Evolutionary conservation across 495 filamentous ascomycete species (phyloP).

Genomic region (Penicillium ucsense): DNA sequence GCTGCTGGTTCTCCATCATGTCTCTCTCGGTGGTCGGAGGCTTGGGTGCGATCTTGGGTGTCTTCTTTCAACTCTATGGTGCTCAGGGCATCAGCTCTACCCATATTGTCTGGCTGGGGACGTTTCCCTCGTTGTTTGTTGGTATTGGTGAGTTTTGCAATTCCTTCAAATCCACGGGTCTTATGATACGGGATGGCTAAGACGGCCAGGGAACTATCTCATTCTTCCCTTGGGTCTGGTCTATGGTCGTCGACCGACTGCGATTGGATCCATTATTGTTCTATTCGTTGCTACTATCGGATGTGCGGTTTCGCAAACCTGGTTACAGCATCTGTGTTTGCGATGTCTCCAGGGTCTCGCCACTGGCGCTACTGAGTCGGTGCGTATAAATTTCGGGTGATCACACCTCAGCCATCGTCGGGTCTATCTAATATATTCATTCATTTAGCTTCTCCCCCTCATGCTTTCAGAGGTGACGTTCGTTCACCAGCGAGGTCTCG

Average conservation of each 20-base stretch:
- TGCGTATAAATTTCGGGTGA: constrained; percentile 1
- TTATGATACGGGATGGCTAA: neutral
- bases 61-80: constrained; percentile 22
- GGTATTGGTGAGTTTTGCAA: constrained; percentile 16
- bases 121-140: constrained; percentile 24
- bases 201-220: constrained; percentile 19
- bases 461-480: constrained; percentile 28
- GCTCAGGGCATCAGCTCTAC: constrained; percentile 14
- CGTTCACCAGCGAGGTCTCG: constrained; percentile 20
- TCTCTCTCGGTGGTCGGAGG: constrained; percentile 23
- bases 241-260: constrained; percentile 17
- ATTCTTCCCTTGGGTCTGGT: constrained; percentile 23
- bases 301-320: constrained; percentile 19
- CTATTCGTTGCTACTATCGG: constrained; percentile 18
- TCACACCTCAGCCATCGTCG: too few species aligned
- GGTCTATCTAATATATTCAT: neutral
- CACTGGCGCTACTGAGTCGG: constrained; percentile 27
- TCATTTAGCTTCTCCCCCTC: constrained; percentile 22
- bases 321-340: constrained; percentile 20
- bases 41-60: constrained; percentile 19
- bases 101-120: constrained; percentile 24
- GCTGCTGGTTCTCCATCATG: constrained; percentile 32
- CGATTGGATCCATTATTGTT: constrained; percentile 14
- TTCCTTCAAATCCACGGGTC: neutral
- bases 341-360: constrained; percentile 26